Percentiles rank a stretch among this genome's conserved stretches.
phyloP scores from a whole-genome alignment of 495 filamentous ascomycete genomes.

The Podospora comata region DNA sequence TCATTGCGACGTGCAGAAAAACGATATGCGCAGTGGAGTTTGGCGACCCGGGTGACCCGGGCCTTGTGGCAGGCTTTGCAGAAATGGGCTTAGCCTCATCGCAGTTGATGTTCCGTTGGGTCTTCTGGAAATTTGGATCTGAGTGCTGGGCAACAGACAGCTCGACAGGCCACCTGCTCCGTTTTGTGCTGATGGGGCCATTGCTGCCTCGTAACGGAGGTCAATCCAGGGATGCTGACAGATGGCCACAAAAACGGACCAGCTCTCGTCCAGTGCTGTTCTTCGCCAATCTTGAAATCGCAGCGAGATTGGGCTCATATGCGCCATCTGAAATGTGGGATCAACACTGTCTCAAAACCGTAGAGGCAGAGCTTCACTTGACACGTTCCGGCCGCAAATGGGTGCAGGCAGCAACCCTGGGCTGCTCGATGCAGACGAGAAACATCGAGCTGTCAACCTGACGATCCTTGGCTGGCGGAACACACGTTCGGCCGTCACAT shows the following conservation, averaged over 20 bases:
- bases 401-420: conserved; percentile 4
- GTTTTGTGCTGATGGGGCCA: conserved; percentile 3
- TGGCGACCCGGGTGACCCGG: conserved; percentile 11
- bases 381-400: conserved; percentile 13
- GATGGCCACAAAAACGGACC: neutral
- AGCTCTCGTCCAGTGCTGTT: neutral
- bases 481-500: conserved; percentile 23
- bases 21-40: conserved; percentile 12
- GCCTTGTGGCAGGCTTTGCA: conserved; percentile 8
- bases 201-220: conserved; percentile 7
- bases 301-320: conserved; percentile 5
- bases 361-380: conserved; percentile 9
- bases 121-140: conserved; percentile 28
- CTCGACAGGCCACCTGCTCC: conserved; percentile 6
- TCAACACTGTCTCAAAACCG: conserved; percentile 14
- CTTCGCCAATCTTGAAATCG: conserved; percentile 17
- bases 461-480: neutral
- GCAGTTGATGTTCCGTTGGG: conserved; percentile 18
- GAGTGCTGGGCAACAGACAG: conserved; percentile 13
- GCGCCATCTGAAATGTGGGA: conserved; percentile 16
- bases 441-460: neutral
- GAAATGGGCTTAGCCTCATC: conserved; percentile 22
- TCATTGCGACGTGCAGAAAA: neutral
- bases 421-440: neutral
- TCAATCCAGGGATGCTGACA: neutral